These are phyloP conservation scores for Fusarium algeriense DNA, from an alignment of 2,329 filamentous ascomycete genomes.

Conservation along the genomic window DNA sequence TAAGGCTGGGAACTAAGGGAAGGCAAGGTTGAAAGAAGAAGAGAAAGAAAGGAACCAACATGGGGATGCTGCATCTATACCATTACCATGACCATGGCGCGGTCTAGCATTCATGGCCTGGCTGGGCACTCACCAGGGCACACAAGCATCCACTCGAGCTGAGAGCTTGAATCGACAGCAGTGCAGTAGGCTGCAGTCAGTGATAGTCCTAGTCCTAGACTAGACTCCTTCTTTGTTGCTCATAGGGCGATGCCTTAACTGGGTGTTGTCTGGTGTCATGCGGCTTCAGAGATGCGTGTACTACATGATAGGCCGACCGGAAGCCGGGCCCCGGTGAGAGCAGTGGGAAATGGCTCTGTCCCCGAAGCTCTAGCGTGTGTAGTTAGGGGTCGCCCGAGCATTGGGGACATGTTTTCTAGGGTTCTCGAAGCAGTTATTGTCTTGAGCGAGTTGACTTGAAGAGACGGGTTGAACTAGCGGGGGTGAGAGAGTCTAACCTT, in stretches of 20 bases:
- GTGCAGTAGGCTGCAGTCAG: slow-evolving; percentile 20
- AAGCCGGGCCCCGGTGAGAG: slow-evolving; percentile 14
- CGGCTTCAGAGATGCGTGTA: slow-evolving; percentile 30
- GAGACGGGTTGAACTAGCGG: slow-evolving; percentile 15
- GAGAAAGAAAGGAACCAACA: slow-evolving; percentile 20
- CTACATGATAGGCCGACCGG: slow-evolving; percentile 29
- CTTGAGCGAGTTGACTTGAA: slow-evolving; percentile 11
- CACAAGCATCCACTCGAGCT: slow-evolving; percentile 27
- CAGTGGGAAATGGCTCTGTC: slow-evolving; percentile 10
- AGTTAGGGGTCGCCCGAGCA: slow-evolving; percentile 19
- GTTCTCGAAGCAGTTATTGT: slow-evolving; percentile 16
- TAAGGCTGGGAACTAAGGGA: slow-evolving; percentile 7
- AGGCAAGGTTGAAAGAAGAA: slow-evolving; percentile 2
- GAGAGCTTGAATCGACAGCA: slow-evolving; percentile 23
- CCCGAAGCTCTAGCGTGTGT: not conserved
- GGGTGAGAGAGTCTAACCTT: not conserved
- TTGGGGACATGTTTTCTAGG: not conserved
- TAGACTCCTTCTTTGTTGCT: slow-evolving; percentile 21
- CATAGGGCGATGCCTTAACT: not conserved
- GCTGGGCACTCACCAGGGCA: slow-evolving; percentile 35
- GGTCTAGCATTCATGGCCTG: slow-evolving; percentile 16
- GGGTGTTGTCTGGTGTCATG: slow-evolving; percentile 12
- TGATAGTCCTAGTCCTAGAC: slow-evolving; percentile 2
- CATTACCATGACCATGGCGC: slow-evolving; percentile 6
- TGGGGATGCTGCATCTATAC: slow-evolving; percentile 21